Evolutionary conservation across 192 early-diverging fungal species (phyloP).

Genomic region (Coemansia sp.): DNA sequence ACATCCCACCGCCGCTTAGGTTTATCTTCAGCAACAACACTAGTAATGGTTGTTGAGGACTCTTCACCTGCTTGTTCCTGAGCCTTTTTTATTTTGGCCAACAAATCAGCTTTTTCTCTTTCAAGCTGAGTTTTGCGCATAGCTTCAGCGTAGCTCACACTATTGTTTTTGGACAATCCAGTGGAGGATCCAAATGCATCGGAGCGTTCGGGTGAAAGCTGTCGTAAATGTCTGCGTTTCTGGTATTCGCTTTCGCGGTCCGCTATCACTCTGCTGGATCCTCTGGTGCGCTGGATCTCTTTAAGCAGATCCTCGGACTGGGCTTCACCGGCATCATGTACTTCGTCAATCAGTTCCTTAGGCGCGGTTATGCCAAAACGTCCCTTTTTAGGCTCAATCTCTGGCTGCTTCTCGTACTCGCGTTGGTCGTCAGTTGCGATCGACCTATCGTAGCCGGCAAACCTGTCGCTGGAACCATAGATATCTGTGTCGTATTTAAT

Average conservation of each 20-base stretch:
- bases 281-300: constrained; percentile 40
- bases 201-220: constrained; percentile 76
- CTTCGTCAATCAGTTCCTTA: constrained; percentile 71
- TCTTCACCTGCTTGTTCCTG: constrained; percentile 44
- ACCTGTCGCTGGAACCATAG: constrained; percentile 66
- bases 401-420: constrained; percentile 17
- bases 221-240: constrained; percentile 71
- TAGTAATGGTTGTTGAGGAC: constrained; percentile 41
- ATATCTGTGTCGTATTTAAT: constrained; percentile 72
- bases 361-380: constrained; percentile 74
- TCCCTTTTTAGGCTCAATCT: constrained; percentile 59
- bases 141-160: constrained; percentile 78
- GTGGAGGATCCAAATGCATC: constrained; percentile 69
- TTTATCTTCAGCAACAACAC: constrained; percentile 20
- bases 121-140: constrained; percentile 87
- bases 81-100: constrained; percentile 70
- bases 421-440: constrained; percentile 23
- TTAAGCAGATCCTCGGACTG: constrained; percentile 67
- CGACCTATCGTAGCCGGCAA: constrained; percentile 68
- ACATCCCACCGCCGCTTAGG: constrained; percentile 86
- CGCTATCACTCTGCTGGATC: constrained; percentile 64
- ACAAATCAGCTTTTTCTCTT: constrained; percentile 72
- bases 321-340: constrained; percentile 52
- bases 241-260: constrained; percentile 90
- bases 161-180: constrained; percentile 35